Evolutionary conservation across 441 rosid genomes (phyloP).

Genomic region (Populus tomentosa): DNA sequence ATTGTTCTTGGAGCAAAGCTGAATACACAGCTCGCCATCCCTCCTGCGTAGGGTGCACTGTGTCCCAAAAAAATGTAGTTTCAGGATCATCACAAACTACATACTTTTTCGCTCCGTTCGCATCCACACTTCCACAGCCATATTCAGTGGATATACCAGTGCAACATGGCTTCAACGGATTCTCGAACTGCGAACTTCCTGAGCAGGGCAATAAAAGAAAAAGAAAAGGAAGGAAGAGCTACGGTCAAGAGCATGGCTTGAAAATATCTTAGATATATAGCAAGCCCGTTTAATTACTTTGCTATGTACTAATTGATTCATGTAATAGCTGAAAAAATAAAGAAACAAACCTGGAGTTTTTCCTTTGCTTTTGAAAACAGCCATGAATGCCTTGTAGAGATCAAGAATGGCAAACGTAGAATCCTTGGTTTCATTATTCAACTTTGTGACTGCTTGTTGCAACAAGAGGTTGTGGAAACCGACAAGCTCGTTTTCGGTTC

Average conservation of each 20-base stretch:
- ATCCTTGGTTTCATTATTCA: slow-evolving; percentile 38
- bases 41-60: slow-evolving; percentile 52
- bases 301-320: neutral
- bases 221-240: too few species aligned
- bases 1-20: slow-evolving; percentile 32
- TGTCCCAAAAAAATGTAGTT: slow-evolving; percentile 73
- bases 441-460: slow-evolving; percentile 39
- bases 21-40: slow-evolving; percentile 51
- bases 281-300: too few species aligned
- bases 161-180: slow-evolving; percentile 72
- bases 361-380: slow-evolving; percentile 34
- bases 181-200: slow-evolving; percentile 45
- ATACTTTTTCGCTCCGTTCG: slow-evolving; percentile 40
- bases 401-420: slow-evolving; percentile 48
- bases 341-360: slow-evolving; percentile 18
- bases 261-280: neutral
- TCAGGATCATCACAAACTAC: slow-evolving; percentile 48
- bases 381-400: slow-evolving; percentile 45
- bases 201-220: slow-evolving; percentile 3
- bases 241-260: neutral
- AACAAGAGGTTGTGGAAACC: slow-evolving; percentile 53
- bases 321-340: neutral
- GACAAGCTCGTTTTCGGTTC: slow-evolving; percentile 33
- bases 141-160: slow-evolving; percentile 25
- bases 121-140: slow-evolving; percentile 49